Percentiles rank a stretch among this genome's conserved stretches.
Conservation (phyloP, 2,329 filamentous ascomycete genomes). For the Pestalotiopsis sp. region DNA sequence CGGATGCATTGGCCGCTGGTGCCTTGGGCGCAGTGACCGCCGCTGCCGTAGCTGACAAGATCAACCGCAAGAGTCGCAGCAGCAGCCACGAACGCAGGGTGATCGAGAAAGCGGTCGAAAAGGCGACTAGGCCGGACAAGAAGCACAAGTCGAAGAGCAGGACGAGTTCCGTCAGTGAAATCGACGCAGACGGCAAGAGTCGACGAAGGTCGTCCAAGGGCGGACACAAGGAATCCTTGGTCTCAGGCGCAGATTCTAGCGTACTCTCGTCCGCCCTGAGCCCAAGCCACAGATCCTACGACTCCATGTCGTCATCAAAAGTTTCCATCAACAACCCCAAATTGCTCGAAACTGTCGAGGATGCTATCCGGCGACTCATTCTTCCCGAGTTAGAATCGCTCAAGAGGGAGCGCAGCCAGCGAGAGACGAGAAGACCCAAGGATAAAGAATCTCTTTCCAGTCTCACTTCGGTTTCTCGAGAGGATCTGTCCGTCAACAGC, state of each 20-base stretch:
- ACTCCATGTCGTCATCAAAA: conserved; percentile 57
- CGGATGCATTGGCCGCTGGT: conserved; percentile 39
- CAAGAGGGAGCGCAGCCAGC: conserved; percentile 85
- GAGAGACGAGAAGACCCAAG: conserved; percentile 54
- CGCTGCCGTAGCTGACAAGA: conserved; percentile 43
- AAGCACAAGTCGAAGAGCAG: conserved; percentile 53
- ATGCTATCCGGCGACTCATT: conserved; percentile 87
- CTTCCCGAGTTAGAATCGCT: conserved; percentile 89
- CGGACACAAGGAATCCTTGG: conserved; percentile 52
- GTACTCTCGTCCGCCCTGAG: conserved; percentile 56
- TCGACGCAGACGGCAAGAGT: conserved; percentile 44
- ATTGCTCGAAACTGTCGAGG: conserved; percentile 87
- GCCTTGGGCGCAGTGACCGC: conserved; percentile 40
- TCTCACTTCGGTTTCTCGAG: conserved; percentile 55
- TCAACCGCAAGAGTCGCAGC: conserved; percentile 47
- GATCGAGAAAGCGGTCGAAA: conserved; percentile 37
- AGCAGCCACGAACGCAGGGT: conserved; percentile 43
- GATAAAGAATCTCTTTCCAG: conserved; percentile 65
- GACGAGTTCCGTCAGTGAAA: conserved; percentile 51
- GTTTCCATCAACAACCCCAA: conserved; percentile 92
- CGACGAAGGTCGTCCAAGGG: conserved; percentile 54
- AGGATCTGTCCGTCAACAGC: conserved; percentile 55
- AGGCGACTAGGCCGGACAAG: conserved; percentile 49
- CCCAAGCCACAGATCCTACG: conserved; percentile 57
- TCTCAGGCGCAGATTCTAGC: conserved; percentile 58